Conservation (phyloP, 2,329 filamentous ascomycete genomes). For the Fusarium pseudograminearum region DNA sequence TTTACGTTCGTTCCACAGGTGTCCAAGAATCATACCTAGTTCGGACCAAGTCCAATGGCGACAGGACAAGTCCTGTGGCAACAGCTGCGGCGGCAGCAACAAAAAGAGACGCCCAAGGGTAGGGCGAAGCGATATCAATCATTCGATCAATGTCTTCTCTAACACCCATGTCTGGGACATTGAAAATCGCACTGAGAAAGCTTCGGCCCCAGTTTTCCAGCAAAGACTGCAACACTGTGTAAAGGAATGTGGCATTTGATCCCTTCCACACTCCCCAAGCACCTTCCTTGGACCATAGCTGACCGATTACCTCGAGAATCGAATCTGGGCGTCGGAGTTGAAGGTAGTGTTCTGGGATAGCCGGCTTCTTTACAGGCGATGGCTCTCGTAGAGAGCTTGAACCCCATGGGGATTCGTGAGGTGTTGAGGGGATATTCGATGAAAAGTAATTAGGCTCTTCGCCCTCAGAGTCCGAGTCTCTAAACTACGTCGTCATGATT, state of each 20-base stretch:
- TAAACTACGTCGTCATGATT: conserved; percentile 48
- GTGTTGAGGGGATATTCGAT: conserved; percentile 69
- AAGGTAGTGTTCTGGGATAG: conserved; percentile 68
- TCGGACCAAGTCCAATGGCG: conserved; percentile 89
- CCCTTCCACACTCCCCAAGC: conserved; percentile 95
- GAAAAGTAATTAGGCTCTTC: conserved; percentile 91
- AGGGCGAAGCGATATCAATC: conserved; percentile 78
- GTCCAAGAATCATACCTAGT: conserved; percentile 64
- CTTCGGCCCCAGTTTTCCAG: conserved; percentile 93
- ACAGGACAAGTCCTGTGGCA: conserved; percentile 82
- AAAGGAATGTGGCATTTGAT: conserved; percentile 92
- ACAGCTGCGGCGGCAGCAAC: conserved; percentile 75
- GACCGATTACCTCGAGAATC: conserved; percentile 85
- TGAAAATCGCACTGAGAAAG: conserved; percentile 89
- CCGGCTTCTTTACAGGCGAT: conserved; percentile 54
- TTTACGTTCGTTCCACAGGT: neutral
- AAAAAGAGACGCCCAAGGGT: conserved; percentile 82
- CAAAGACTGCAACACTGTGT: conserved; percentile 86
- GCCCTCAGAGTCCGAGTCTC: conserved; percentile 75
- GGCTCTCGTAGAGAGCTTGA: conserved; percentile 49
- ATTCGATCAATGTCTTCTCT: conserved; percentile 83
- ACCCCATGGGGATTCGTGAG: conserved; percentile 58
- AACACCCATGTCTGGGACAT: conserved; percentile 85
- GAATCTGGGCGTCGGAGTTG: conserved; percentile 81
- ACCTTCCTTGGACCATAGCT: conserved; percentile 90